Conservation (phyloP, 2,329 filamentous ascomycete species). For the Acrodontium crateriforme region DNA sequence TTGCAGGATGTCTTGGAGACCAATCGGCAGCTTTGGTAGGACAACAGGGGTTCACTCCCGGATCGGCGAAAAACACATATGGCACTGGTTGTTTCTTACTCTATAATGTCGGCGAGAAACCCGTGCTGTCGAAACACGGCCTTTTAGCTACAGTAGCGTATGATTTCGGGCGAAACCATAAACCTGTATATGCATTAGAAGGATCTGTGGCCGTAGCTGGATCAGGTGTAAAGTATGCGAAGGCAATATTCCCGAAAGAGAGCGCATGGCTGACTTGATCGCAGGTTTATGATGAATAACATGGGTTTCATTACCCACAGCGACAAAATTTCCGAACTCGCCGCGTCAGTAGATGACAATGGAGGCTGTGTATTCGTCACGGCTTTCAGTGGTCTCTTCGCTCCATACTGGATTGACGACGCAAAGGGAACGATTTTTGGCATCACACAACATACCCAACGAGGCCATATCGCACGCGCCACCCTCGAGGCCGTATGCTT, state of each 20-base stretch:
- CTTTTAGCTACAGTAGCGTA: conserved; percentile 76
- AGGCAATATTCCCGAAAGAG: conserved; percentile 4
- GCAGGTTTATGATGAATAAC: conserved; percentile 54
- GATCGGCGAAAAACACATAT: conserved; percentile 81
- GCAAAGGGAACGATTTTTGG: conserved; percentile 67
- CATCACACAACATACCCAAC: conserved; percentile 54
- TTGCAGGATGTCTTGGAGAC: conserved; percentile 76
- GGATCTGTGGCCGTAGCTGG: conserved; percentile 70
- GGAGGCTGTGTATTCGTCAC: conserved; percentile 79
- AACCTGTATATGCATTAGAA: conserved; percentile 62
- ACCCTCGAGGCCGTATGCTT: conserved; percentile 86
- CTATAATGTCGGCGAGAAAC: conserved; percentile 75
- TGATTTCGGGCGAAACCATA: conserved; percentile 61
- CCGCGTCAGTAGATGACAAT: conserved; percentile 54
- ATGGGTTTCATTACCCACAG: conserved; percentile 49
- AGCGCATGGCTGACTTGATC: conserved; percentile 47
- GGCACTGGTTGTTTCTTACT: conserved; percentile 81
- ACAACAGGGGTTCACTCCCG: conserved; percentile 55
- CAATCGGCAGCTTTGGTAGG: conserved; percentile 78
- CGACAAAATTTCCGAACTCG: conserved; percentile 50
- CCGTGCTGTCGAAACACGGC: conserved; percentile 71
- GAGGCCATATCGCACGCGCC: conserved; percentile 74
- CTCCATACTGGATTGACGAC: conserved; percentile 90
- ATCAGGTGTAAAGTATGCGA: conserved; percentile 53
- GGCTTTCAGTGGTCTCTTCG: conserved; percentile 80